These are phyloP conservation scores for Blastobotrys terrestris DNA, from an alignment of 805 yeast genomes.

Conservation along the genomic window DNA sequence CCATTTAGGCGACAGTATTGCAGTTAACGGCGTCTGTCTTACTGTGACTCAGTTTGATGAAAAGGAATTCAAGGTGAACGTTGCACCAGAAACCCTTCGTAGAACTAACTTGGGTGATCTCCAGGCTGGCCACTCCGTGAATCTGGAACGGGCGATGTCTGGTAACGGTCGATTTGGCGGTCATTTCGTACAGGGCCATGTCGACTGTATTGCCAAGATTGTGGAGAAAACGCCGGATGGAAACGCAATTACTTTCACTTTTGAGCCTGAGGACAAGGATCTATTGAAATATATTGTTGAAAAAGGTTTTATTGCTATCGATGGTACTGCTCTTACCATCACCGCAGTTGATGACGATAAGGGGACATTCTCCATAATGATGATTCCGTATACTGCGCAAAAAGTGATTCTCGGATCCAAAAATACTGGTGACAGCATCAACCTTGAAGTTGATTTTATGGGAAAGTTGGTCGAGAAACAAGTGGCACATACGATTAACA, in stretches of 20 bases:
- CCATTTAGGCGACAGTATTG: conserved; percentile 89
- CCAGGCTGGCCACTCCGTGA: conserved; percentile 55
- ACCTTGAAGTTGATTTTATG: conserved; percentile 90
- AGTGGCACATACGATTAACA: conserved; percentile 52
- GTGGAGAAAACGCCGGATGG: conserved; percentile 49
- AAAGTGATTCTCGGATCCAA: conserved; percentile 71
- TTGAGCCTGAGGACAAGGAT: conserved; percentile 57
- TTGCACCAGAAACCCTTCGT: conserved; percentile 86
- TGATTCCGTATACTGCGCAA: conserved; percentile 85
- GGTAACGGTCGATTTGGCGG: conserved; percentile 89
- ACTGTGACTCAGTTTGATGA: conserved; percentile 78
- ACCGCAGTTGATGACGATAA: conserved; percentile 62
- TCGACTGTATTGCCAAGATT: conserved; percentile 79
- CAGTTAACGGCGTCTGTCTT: conserved; percentile 82
- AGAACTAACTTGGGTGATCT: conserved; percentile 70
- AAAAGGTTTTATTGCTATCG: conserved; percentile 89
- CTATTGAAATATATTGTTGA: conserved; percentile 73
- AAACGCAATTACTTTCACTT: conserved; percentile 71
- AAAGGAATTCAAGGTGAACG: conserved; percentile 73
- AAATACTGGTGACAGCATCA: conserved; percentile 57
- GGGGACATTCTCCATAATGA: conserved; percentile 70
- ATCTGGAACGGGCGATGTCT: conserved; percentile 86
- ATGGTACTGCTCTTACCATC: conserved; percentile 89
- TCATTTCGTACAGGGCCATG: conserved; percentile 96
- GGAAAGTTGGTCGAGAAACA: conserved; percentile 91